A percentile compares a stretch with the other conserved stretches of the same genome.
Evolutionary conservation across 805 yeast genomes (phyloP).

Genomic region (Trichomonascus vanleenenianus): DNA sequence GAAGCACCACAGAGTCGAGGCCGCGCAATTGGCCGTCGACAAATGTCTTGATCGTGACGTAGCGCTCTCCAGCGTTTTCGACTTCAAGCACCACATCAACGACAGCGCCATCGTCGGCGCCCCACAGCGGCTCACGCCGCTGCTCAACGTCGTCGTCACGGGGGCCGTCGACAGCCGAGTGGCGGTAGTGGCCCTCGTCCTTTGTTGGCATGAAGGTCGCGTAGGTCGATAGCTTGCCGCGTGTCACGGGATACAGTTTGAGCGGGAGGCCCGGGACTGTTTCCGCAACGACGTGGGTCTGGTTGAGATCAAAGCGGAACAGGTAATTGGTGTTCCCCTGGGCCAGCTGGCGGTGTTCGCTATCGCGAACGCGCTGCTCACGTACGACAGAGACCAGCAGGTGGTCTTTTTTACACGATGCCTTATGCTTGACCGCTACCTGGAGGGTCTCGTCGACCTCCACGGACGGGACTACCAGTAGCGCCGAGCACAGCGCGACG

Average conservation of each 20-base stretch:
- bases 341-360: background rate
- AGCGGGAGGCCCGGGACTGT: slow-evolving; percentile 16
- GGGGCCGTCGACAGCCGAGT: background rate
- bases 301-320: slow-evolving; percentile 9
- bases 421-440: no score
- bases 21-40: no score
- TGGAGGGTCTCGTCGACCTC: no score
- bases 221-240: slow-evolving; percentile 7
- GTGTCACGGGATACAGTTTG: slow-evolving; percentile 11
- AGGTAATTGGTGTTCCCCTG: background rate
- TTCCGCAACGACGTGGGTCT: slow-evolving; percentile 3
- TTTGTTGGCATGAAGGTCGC: slow-evolving; percentile 14
- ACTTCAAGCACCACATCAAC: background rate
- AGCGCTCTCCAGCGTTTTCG: no score
- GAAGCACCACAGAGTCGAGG: no score
- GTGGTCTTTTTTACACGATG: no score
- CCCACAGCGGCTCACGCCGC: slow-evolving; percentile 10
- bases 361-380: background rate
- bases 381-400: background rate
- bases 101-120: background rate
- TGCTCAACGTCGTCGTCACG: slow-evolving; percentile 13
- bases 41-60: no score
- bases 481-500: no score
- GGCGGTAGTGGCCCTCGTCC: slow-evolving; percentile 9
- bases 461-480: no score